Conservation (phyloP, 495 filamentous ascomycete genomes). For the Endocarpon pusillum region DNA sequence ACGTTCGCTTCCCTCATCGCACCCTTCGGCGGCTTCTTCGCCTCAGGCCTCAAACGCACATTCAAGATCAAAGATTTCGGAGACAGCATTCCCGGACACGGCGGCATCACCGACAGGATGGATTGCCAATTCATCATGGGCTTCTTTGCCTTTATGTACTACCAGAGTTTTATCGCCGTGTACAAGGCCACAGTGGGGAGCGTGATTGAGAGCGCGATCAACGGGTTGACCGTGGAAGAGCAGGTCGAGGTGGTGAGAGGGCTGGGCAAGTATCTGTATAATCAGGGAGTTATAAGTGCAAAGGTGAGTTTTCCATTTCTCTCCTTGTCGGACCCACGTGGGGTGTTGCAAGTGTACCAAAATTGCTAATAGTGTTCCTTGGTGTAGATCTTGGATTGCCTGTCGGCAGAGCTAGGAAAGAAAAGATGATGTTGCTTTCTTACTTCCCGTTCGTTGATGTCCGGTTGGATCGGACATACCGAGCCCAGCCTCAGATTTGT, state of each 20-base stretch:
- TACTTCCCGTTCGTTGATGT: no score
- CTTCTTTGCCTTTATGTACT: conserved; percentile 96
- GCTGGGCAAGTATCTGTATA: conserved; percentile 68
- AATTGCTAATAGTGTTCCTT: not conserved
- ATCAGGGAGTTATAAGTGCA: conserved; percentile 55
- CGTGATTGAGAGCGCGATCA: conserved; percentile 79
- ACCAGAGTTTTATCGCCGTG: conserved; percentile 88
- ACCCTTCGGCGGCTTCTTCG: conserved; percentile 97
- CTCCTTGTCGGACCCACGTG: no score
- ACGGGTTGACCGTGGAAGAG: conserved; percentile 63
- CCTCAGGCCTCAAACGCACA: conserved; percentile 89
- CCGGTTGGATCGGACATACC: no score
- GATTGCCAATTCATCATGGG: conserved; percentile 99
- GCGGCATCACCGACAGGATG: conserved; percentile 98
- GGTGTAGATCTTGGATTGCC: conserved; percentile 25
- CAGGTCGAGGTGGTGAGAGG: conserved; percentile 78
- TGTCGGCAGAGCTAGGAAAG: conserved; percentile 26
- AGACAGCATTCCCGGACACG: conserved; percentile 92
- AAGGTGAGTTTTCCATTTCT: conserved; percentile 29
- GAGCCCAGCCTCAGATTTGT: no score
- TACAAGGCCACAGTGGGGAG: conserved; percentile 65
- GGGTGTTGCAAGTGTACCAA: no score
- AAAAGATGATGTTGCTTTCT: no score
- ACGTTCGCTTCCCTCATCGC: conserved; percentile 95
- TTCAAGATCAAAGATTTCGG: conserved; percentile 99